Evolutionary conservation across 75 land plant genomes (phyloP), one percentile per base, ranked within the genome.

Genomic region (Selaginella moellendorffii): DNA sequence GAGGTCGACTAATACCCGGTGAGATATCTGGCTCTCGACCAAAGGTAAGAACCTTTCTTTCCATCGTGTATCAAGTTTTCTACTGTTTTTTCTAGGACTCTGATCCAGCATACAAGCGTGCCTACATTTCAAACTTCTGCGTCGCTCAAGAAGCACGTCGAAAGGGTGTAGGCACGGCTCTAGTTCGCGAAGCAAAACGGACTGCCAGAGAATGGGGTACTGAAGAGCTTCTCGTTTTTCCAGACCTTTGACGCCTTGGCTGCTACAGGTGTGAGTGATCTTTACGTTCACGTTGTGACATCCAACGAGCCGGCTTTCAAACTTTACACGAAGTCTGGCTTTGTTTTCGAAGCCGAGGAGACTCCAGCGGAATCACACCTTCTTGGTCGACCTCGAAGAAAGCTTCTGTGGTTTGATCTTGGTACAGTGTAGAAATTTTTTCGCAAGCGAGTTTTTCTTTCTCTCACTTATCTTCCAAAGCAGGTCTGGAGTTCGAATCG

Each of bases 81-180:
- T 30, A 26, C n/a, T n/a, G n/a, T 24, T 46, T 28, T 65, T 2
- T 30, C 29, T 76, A 90, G 97, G 85, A 73, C 12, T 53, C 68
- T 42, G 82, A 76, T 52, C 79, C 83, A 69, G 76, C 80, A 54
- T 68, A 80, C 69, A 65, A 72, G 31, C 74, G 97, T 54, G 97
- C 85, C 30, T 90, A 90, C 63, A 36, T 90, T 26, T 82, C 82
- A 60, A 90, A 87, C 78, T 86, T 90, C 21, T 90, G 97, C 71
- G 88, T 90, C 60, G 97, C 97, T 14, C 71, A 77, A 66, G 85
- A 87, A 69, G 71, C 85, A 53, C 92, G 85, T 0, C 73, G 85
- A 71, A 84, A 83, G 69, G 92, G 97, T 1, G 66, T 90, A 26
- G 97, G 84, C 28, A 72, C 67, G 56, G 77, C 75, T 22, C 68